Percentiles rank a stretch among this genome's conserved stretches.
Conservation (phyloP, 2,329 filamentous ascomycete genomes). For the Aspergillus brasiliensis region DNA sequence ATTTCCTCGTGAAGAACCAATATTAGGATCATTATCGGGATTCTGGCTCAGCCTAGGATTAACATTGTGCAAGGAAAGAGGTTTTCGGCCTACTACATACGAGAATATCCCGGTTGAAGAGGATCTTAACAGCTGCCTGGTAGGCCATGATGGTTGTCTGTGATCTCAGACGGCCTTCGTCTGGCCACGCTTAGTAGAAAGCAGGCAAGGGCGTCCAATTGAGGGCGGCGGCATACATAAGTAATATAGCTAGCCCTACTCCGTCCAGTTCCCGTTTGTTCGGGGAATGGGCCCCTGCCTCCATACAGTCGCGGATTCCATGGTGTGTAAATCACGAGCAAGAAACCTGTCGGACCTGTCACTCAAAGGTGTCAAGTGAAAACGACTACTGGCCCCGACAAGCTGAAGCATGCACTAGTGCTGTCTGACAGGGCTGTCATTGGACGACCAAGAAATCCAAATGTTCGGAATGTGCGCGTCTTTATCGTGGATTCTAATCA, state of each 20-base stretch:
- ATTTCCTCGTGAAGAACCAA: slow-evolving; percentile 44
- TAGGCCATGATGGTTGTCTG: slow-evolving; percentile 8
- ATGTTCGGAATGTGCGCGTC: slow-evolving; percentile 11
- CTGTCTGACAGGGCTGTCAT: slow-evolving; percentile 12
- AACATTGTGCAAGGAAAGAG: background rate
- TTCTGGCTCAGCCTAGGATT: slow-evolving; percentile 26
- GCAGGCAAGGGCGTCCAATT: background rate
- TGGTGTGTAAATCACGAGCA: background rate
- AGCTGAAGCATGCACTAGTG: slow-evolving; percentile 19
- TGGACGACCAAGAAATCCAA: slow-evolving; percentile 9
- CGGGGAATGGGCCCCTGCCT: slow-evolving; percentile 10
- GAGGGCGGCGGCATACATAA: background rate
- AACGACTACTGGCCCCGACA: background rate
- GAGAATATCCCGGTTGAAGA: slow-evolving; percentile 9
- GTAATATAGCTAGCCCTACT: background rate
- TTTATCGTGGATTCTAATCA: slow-evolving; percentile 2
- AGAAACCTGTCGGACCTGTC: slow-evolving; percentile 32
- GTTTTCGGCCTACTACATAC: slow-evolving; percentile 10
- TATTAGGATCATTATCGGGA: slow-evolving; percentile 43
- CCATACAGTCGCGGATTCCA: slow-evolving; percentile 1
- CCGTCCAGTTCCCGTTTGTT: background rate
- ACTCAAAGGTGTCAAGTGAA: slow-evolving; percentile 14
- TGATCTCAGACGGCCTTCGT: background rate
- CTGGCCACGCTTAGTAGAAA: background rate
- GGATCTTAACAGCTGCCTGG: background rate